Evolutionary conservation across 805 yeast genomes (phyloP).

Genomic region (Spathaspora passalidarum): DNA sequence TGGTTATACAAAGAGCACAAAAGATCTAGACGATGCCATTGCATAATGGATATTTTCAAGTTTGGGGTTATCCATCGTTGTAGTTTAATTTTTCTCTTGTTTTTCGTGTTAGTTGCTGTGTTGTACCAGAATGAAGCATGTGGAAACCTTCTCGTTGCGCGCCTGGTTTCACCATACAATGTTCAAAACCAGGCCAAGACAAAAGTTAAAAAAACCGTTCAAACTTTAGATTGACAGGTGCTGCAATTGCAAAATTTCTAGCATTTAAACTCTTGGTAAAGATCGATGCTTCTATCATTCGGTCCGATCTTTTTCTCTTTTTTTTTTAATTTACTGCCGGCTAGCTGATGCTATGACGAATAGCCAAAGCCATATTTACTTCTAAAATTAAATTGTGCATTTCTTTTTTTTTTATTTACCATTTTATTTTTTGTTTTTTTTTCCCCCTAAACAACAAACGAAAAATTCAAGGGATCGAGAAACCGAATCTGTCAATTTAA

Average conservation of each 20-base stretch:
- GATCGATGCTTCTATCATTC: neutral
- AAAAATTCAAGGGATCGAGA: neutral
- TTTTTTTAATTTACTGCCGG: neutral
- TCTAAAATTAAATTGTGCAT: neutral
- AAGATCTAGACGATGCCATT: too few relatives aligned
- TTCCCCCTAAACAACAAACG: neutral
- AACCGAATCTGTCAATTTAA: neutral
- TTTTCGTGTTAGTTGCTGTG: neutral
- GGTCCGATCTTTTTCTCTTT: neutral
- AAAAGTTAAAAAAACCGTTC: neutral
- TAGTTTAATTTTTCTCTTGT: too few relatives aligned
- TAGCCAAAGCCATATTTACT: neutral
- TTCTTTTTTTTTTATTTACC: neutral
- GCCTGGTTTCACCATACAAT: neutral
- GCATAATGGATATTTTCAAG: too few relatives aligned
- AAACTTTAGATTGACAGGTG: neutral
- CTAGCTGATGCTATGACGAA: neutral
- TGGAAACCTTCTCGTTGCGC: too few relatives aligned
- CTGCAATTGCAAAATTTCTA: neutral
- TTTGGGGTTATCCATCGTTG: too few relatives aligned
- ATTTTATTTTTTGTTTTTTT: neutral
- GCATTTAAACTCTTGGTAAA: too few relatives aligned
- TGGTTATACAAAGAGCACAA: too few relatives aligned
- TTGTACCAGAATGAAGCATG: neutral
- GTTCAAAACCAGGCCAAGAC: neutral